Evolutionary conservation across 768 basidiomycete genomes (phyloP), one percentile per base, ranked within the genome.

Genomic region (Gloeostereum incarnatum): DNA sequence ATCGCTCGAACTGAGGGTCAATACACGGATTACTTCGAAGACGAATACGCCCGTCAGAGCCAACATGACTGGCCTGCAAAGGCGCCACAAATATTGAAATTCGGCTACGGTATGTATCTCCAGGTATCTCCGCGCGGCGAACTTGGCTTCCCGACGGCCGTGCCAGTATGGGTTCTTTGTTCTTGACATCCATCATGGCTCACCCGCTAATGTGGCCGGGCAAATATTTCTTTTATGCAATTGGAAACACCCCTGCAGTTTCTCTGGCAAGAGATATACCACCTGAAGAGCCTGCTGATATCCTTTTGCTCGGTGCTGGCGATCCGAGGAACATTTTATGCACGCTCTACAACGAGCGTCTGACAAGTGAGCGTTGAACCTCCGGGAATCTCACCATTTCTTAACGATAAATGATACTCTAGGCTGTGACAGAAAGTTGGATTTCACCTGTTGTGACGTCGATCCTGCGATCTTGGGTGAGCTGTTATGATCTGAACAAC

Each of bases 231-330:
- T 66, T 63, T 46, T 68, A 66, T 39, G 57, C 64, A 5, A 40
- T 65, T 14, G 66, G 66, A 23, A 68, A 66, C 36, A 66, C 65
- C 3, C 49, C 65, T 9, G 63, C 65, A 13, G 47, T 63, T 2
- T 53, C 45, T 16, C 45, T 67, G 3, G 58, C 58, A 2, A 51
- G 57, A 39, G 49, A 55, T 35, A 46, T 68, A 10, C 45, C 59
- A 38, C 60, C 57, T 4, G 60, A 58, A 39, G 49, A 57, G 32
- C 31, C 46, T 18, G 65, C 61, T 13, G 42, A 57, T 16, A 38
- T 66, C 20, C 43, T 66, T 0, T 50, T 63, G 30, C 41, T 62
- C 9, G 63, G 54, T 4, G 65, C 62, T 38, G 62, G 63, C 16
- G 63, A 65, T 31, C 59, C 62, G 11, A 49, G 62, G 18, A 62